Conservation (phyloP, 2,329 filamentous ascomycete genomes). For the Cladophialophora bantiana region DNA sequence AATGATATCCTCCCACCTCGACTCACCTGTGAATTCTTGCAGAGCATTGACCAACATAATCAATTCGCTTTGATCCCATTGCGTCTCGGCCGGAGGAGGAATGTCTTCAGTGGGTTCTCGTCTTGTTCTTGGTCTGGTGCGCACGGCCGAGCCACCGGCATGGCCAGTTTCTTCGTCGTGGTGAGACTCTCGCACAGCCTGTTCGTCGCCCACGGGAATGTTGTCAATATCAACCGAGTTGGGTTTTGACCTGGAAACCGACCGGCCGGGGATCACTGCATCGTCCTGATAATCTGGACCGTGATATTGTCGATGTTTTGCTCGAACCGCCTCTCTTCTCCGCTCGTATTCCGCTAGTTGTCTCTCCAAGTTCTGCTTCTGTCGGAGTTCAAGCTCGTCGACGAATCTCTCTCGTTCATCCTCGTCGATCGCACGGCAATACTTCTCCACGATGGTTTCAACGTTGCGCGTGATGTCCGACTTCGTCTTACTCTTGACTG, state of each 20-base stretch:
- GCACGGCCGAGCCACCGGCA: constrained; percentile 11
- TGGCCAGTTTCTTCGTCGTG: constrained; percentile 29
- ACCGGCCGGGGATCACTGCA: not conserved
- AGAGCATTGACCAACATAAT: constrained; percentile 42
- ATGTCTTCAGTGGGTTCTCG: constrained; percentile 35
- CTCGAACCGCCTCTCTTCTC: constrained; percentile 2
- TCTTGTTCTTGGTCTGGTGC: constrained; percentile 8
- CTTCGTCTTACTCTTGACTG: constrained; percentile 32
- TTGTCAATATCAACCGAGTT: constrained; percentile 33
- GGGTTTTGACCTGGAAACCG: constrained; percentile 1
- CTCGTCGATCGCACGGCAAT: constrained; percentile 4
- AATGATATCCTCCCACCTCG: constrained; percentile 43
- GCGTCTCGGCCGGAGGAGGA: constrained; percentile 22
- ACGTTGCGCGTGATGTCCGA: constrained; percentile 23
- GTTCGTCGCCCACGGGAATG: constrained; percentile 13
- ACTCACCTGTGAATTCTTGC: constrained; percentile 37
- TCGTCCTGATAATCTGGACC: not conserved
- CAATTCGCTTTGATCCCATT: constrained; percentile 42
- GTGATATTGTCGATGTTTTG: not conserved
- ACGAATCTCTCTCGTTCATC: constrained; percentile 3
- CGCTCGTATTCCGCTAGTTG: not conserved
- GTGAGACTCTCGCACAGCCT: not conserved
- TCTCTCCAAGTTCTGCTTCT: constrained; percentile 14
- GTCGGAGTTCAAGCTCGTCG: constrained; percentile 16
- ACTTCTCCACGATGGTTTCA: constrained; percentile 20